These are phyloP conservation scores for Epichloe sp. DNA, from an alignment of 2,329 filamentous ascomycete species.

Conservation along the genomic window DNA sequence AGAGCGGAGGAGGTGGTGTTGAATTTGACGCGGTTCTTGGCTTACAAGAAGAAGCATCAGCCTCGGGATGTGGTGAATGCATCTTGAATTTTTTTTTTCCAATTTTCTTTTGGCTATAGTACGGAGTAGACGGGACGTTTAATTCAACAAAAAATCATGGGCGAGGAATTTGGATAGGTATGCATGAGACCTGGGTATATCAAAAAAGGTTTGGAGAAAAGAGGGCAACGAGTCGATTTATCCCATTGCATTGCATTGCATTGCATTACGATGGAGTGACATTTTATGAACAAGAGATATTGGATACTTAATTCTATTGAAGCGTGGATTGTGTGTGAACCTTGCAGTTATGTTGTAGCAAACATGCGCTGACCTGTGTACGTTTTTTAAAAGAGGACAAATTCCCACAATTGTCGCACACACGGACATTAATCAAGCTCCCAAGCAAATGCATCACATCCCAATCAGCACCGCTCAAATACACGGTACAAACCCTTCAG, in stretches of 20 bases:
- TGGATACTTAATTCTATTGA: neutral
- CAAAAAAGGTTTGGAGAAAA: neutral
- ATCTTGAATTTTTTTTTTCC: neutral
- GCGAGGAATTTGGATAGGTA: neutral
- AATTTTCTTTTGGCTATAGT: neutral
- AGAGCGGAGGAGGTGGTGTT: slow-evolving; percentile 47
- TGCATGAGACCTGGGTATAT: neutral
- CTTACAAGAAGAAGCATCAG: slow-evolving; percentile 50
- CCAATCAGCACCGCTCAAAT: slow-evolving; percentile 76
- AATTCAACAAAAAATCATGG: neutral
- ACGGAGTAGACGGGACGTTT: neutral
- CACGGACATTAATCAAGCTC: neutral
- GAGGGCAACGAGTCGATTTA: too few relatives aligned
- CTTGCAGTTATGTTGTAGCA: too few relatives aligned
- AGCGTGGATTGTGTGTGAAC: too few relatives aligned
- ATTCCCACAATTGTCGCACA: neutral
- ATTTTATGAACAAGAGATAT: too few relatives aligned
- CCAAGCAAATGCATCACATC: neutral
- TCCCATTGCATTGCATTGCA: too few relatives aligned
- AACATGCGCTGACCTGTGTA: too few relatives aligned
- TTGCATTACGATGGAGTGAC: too few relatives aligned
- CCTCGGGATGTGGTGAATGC: slow-evolving; percentile 12
- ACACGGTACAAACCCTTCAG: slow-evolving; percentile 86
- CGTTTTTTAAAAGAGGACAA: neutral
- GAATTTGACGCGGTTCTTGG: slow-evolving; percentile 48